Evolutionary conservation across 306 rosid genomes (phyloP), one percentile per base, ranked within the genome.

Genomic region (Crotalaria pallida): DNA sequence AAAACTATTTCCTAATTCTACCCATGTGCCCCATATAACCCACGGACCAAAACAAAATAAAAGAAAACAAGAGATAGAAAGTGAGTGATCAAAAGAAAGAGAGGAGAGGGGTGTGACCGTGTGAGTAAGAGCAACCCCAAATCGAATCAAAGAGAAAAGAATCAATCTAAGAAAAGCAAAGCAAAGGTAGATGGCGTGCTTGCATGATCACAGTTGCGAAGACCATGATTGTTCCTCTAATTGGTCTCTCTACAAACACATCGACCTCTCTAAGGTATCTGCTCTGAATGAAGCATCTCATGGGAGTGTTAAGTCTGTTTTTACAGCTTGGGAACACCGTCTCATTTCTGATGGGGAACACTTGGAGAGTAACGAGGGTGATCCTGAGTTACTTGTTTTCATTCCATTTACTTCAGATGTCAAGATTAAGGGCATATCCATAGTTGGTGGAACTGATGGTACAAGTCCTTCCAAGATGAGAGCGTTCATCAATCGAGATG

Each of bases 281-380:
- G 98, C 98, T 79, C 77, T 94, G 55, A 94, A 94, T 76, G 98
- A 88, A 77, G 94, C 97, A 13, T 84, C 76, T 69, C 80, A 81
- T 33, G 95, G 97, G 6, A 94, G 92, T 57, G 98, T 72, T 41
- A 90, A 87, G 77, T 90, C 97, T 1, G 96, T 94, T 45, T 88
- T 94, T 60, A 94, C 87, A 86, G 89, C 97, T 77, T 94, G 98
- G 98, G 98, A 94, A 73, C 83, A 94, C 6, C 88, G 97, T 45
- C 69, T 94, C 76, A 74, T 82, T 74, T 79, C 85, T 72, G n/a
- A 34, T 55, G 78, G 90, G 97, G 97, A 79, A 15, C 85, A 79
- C 84, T 84, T 94, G 89, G 92, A 88, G 80, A 94, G 98, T 89
- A 94, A 88, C 45, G 98, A 88, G 31, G 97, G 97, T 72, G 98